A percentile compares a stretch with the other conserved stretches of the same genome.
Evolutionary conservation across 1,284 basidiomycete genomes (phyloP).

Genomic region (Phellinidium pouzarii): DNA sequence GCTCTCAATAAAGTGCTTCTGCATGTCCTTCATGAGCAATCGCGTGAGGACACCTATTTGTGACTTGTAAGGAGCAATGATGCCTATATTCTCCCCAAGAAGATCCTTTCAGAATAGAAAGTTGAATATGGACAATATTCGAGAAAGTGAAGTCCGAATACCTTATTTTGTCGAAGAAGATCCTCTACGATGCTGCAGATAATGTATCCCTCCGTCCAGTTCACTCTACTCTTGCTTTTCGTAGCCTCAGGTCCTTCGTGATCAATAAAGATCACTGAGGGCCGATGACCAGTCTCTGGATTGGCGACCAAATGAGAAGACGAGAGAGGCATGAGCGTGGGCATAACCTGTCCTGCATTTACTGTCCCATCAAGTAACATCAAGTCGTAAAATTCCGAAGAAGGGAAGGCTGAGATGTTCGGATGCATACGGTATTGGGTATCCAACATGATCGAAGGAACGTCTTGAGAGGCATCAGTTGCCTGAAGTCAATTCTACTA

Average conservation of each 20-base stretch:
- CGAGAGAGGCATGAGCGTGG: constrained; percentile 50
- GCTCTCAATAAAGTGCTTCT: constrained; percentile 45
- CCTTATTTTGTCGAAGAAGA: constrained; percentile 65
- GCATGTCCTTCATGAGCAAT: constrained; percentile 51
- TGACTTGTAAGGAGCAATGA: constrained; percentile 83
- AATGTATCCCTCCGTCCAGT: constrained; percentile 68
- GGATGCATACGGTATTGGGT: constrained; percentile 96
- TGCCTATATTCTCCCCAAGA: constrained; percentile 68
- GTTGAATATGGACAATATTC: constrained; percentile 1
- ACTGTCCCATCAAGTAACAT: constrained; percentile 70
- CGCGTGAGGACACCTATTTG: constrained; percentile 68
- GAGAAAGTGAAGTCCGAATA: constrained; percentile 26
- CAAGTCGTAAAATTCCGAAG: constrained; percentile 74
- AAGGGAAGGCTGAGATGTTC: constrained; percentile 79
- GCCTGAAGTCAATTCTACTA: background rate
- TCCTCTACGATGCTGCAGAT: constrained; percentile 78
- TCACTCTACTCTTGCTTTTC: constrained; percentile 65
- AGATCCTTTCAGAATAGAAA: constrained; percentile 42
- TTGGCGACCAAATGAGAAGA: constrained; percentile 44
- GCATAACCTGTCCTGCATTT: constrained; percentile 47
- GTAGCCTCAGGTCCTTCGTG: constrained; percentile 63
- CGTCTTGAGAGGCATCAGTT: constrained; percentile 33
- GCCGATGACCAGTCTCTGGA: constrained; percentile 30
- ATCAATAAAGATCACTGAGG: constrained; percentile 72
- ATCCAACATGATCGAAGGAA: constrained; percentile 85